Evolutionary conservation across 345 rosid genomes (phyloP), one percentile per base, ranked within the genome.

Genomic region (Hibiscus trionum): DNA sequence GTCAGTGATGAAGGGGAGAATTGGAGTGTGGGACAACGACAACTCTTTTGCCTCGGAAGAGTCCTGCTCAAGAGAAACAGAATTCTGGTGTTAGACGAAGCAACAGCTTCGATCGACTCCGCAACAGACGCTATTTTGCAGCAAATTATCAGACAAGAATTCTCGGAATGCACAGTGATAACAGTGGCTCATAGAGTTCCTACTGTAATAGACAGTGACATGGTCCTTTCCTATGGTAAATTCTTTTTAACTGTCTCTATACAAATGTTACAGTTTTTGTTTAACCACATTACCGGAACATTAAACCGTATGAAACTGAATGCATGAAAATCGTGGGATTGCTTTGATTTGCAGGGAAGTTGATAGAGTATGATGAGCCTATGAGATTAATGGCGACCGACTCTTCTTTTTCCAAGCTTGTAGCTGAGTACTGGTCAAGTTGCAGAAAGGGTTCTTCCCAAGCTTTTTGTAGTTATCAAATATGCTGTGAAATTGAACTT

Each of bases 1-100:
- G 97, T 90, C 57, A 84, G 89, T 70, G 89, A 86, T 60, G 93
- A 90, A 71, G 97, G 91, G 12, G 93, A 88, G 66, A 91, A 91
- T 59, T 91, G 93, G 97, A 90, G 97, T 50, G 86, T 72, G 19
- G 96, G 97, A 63, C 91, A 88, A 70, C 78, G 91, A 44, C 97
- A 91, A 57, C 77, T 91, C 61, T 86, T 91, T 74, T 88, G 93
- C 78, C 88, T 86, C 26, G 93, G 97, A 62, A 84, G 93, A 80
- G 96, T 89, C 2, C 67, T 89, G 4, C 68, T 85, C 1, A 86
- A 82, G 57, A 86, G 93, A 77, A 89, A 90, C 80, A 79, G 73
- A 74, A 87, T 88, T 60, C 80, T 89, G 11, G 90, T 86, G 29
- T 78, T 85, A 1, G 93, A 91, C 72, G 93, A 89, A 79, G 91